A percentile compares a stretch with the other conserved stretches of the same genome.
Evolutionary conservation across 768 basidiomycete species (phyloP).

Genomic region (Gautieria morchelliformis): DNA sequence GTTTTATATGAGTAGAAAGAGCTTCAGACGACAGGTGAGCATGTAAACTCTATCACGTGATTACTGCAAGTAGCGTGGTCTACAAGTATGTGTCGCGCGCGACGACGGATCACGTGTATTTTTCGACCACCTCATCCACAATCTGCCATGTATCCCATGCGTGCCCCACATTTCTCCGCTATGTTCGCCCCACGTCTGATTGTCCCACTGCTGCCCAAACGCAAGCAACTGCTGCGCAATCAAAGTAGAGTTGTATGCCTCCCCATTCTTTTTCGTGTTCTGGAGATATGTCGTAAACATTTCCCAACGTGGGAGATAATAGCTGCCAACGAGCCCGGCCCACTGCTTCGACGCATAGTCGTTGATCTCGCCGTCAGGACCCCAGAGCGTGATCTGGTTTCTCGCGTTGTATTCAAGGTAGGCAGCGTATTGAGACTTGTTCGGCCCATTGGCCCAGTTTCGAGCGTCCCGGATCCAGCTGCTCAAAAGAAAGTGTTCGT

Average conservation of each 20-base stretch:
- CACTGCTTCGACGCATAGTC: slow-evolving; percentile 37
- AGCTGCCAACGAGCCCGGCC: slow-evolving; percentile 29
- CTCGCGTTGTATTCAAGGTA: slow-evolving; percentile 31
- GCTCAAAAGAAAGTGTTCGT: slow-evolving; percentile 24
- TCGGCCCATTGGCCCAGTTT: slow-evolving; percentile 17
- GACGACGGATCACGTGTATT: neutral
- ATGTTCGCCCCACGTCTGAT: slow-evolving; percentile 13
- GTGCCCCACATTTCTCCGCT: slow-evolving; percentile 13
- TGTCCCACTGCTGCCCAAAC: slow-evolving; percentile 26
- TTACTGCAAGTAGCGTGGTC: too few species aligned
- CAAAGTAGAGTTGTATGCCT: slow-evolving; percentile 20
- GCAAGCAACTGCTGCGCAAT: slow-evolving; percentile 20
- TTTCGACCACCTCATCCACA: slow-evolving; percentile 12
- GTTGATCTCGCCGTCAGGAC: slow-evolving; percentile 30
- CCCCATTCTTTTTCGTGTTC: slow-evolving; percentile 18
- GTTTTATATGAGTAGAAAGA: too few species aligned
- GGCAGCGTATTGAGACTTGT: slow-evolving; percentile 21
- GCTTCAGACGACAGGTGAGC: too few species aligned
- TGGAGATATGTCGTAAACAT: slow-evolving; percentile 26
- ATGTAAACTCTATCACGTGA: too few species aligned
- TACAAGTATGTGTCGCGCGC: too few species aligned
- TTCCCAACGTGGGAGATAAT: slow-evolving; percentile 28
- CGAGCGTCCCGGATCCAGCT: slow-evolving; percentile 27
- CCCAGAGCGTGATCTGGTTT: slow-evolving; percentile 37
- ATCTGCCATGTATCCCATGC: slow-evolving; percentile 18